Evolutionary conservation across 352 stramenopile species (phyloP).

Genomic region (Phytophthora citrophthora): DNA sequence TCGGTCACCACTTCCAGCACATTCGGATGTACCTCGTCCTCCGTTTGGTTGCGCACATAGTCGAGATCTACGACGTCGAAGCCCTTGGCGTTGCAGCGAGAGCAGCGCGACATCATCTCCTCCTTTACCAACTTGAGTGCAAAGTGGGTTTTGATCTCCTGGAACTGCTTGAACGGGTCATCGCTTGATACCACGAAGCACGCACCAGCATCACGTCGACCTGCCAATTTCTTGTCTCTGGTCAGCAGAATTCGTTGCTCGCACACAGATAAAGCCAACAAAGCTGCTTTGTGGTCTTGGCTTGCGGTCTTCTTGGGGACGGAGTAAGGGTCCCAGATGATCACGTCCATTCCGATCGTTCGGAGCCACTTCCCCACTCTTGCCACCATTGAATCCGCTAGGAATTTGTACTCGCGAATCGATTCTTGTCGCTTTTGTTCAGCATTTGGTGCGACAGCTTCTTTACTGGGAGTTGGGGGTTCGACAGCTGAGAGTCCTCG

Average conservation of each 20-base stretch:
- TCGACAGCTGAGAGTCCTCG: constrained; percentile 27
- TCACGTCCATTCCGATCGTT: constrained; percentile 75
- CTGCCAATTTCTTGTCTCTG: constrained; percentile 74
- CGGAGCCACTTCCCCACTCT: constrained; percentile 80
- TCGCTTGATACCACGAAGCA: constrained; percentile 82
- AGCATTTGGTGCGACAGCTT: not conserved
- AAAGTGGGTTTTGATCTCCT: constrained; percentile 80
- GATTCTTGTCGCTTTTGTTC: not conserved
- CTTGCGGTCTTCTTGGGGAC: constrained; percentile 34
- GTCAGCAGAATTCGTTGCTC: constrained; percentile 83
- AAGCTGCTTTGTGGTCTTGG: constrained; percentile 49
- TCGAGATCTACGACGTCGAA: constrained; percentile 60
- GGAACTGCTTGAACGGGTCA: constrained; percentile 73
- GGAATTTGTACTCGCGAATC: constrained; percentile 59
- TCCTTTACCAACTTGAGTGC: constrained; percentile 62
- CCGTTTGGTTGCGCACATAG: constrained; percentile 57
- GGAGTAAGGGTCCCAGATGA: constrained; percentile 64
- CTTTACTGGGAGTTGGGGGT: not conserved
- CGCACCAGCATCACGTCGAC: constrained; percentile 66
- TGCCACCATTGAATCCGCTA: constrained; percentile 79
- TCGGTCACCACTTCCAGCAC: constrained; percentile 68
- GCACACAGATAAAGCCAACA: constrained; percentile 54
- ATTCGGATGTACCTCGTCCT: constrained; percentile 57
- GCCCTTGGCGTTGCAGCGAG: constrained; percentile 71
- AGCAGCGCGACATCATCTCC: constrained; percentile 80